Percentiles rank a stretch among this genome's conserved stretches.
Evolutionary conservation across 2,329 filamentous ascomycete species (phyloP).

Genomic region (Fusarium pseudonygamai): DNA sequence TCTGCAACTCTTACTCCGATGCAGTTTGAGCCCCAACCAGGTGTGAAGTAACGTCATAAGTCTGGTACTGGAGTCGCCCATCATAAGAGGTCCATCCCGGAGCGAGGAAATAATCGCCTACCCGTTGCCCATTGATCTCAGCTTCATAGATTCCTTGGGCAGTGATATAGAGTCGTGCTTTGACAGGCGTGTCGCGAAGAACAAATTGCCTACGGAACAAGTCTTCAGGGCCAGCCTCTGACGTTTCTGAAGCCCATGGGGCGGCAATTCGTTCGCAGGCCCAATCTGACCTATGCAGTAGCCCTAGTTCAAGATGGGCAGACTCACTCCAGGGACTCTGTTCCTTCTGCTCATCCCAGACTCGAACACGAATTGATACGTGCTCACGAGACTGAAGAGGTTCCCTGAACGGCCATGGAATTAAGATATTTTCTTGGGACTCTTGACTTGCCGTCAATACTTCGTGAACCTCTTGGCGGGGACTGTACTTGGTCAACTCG

Average conservation of each 20-base stretch:
- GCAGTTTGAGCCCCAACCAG: slow-evolving; percentile 41
- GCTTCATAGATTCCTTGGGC: slow-evolving; percentile 56
- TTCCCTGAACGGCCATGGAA: slow-evolving; percentile 11
- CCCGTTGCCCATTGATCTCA: slow-evolving; percentile 54
- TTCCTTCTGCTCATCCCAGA: background rate
- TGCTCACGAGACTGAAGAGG: slow-evolving; percentile 10
- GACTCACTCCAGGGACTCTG: slow-evolving; percentile 24
- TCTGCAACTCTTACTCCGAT: slow-evolving; percentile 55
- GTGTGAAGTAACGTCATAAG: slow-evolving; percentile 57
- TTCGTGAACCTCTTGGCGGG: background rate
- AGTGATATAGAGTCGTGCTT: slow-evolving; percentile 56
- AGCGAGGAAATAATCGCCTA: slow-evolving; percentile 54
- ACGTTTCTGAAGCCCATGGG: too few relatives aligned
- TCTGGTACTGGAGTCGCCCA: slow-evolving; percentile 58
- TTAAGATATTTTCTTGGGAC: slow-evolving; percentile 3
- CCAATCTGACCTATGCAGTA: slow-evolving; percentile 33
- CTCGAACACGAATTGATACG: slow-evolving; percentile 20
- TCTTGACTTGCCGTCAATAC: background rate
- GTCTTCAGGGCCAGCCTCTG: too few relatives aligned
- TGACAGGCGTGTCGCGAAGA: background rate
- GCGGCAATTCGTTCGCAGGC: too few relatives aligned
- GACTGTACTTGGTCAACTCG: slow-evolving; percentile 4
- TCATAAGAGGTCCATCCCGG: slow-evolving; percentile 63
- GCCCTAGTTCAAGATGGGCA: slow-evolving; percentile 44
- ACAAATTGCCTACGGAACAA: too few relatives aligned